phyloP scores from a whole-genome alignment of 2,329 filamentous ascomycete species.

The Cladosporium sp. region DNA sequence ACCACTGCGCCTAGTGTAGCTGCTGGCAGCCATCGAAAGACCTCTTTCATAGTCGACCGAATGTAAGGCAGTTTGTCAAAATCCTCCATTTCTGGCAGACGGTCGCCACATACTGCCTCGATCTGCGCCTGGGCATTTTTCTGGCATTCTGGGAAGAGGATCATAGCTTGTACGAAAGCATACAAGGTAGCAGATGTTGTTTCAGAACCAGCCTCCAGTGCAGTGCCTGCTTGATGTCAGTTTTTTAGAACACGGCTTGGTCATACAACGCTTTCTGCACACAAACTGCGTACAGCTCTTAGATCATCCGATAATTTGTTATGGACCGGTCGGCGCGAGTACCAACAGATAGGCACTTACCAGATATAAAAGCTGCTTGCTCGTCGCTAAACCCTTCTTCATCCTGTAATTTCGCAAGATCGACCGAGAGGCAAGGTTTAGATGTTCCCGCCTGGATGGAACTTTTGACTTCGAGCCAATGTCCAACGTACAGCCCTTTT shows the following conservation, averaged over 20 bases:
- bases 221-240: constrained; percentile 28
- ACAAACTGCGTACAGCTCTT: no score
- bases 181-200: constrained; percentile 38
- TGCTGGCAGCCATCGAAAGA: constrained; percentile 25
- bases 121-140: constrained; percentile 54
- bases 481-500: background rate
- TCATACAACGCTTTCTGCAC: background rate
- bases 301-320: no score
- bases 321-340: no score
- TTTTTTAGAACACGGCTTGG: background rate
- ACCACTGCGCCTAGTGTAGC: constrained; percentile 34
- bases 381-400: constrained; percentile 21
- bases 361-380: constrained; percentile 17
- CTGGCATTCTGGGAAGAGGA: constrained; percentile 53
- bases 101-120: constrained; percentile 21
- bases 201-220: constrained; percentile 44
- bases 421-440: constrained; percentile 10
- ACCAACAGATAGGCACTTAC: background rate
- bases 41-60: constrained; percentile 27
- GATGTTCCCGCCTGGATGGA: background rate
- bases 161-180: constrained; percentile 31
- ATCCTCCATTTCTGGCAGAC: constrained; percentile 25
- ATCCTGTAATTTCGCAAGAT: constrained; percentile 20
- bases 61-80: constrained; percentile 25
- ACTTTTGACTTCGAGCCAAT: constrained; percentile 8